These are phyloP conservation scores for Fraxinus sp. DNA, from an alignment of 305 asterid genomes.

Conservation along the genomic window DNA sequence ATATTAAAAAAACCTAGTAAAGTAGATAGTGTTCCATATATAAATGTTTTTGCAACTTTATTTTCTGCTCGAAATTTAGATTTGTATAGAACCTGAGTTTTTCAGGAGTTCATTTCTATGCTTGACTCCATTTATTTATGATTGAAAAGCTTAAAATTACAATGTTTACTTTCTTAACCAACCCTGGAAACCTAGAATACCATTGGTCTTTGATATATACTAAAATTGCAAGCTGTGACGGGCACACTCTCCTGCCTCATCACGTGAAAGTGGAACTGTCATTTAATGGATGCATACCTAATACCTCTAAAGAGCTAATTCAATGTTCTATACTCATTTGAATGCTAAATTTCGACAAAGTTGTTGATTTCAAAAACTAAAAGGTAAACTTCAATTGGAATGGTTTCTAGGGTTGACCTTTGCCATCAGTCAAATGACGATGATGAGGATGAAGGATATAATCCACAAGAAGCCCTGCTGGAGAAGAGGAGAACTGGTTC, in stretches of 20 bases:
- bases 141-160: not conserved
- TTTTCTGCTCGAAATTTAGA: not conserved
- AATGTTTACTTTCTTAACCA: not conserved
- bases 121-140: not conserved
- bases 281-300: not conserved
- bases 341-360: not conserved
- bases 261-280: conserved; percentile 2
- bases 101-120: not conserved
- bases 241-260: not conserved
- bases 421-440: conserved; percentile 86
- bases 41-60: not conserved
- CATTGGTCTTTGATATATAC: not conserved
- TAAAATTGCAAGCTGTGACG: not conserved
- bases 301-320: not conserved
- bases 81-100: not conserved
- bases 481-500: conserved; percentile 52
- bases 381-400: conserved; percentile 17
- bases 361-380: not conserved
- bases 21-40: not conserved
- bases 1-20: not conserved
- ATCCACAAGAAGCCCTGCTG: conserved; percentile 62
- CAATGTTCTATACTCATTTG: not conserved
- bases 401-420: conserved; percentile 88
- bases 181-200: not conserved
- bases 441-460: conserved; percentile 74